Conservation (phyloP, 176 grass and related monocot genomes). For the Thinopyrum elongatum region DNA sequence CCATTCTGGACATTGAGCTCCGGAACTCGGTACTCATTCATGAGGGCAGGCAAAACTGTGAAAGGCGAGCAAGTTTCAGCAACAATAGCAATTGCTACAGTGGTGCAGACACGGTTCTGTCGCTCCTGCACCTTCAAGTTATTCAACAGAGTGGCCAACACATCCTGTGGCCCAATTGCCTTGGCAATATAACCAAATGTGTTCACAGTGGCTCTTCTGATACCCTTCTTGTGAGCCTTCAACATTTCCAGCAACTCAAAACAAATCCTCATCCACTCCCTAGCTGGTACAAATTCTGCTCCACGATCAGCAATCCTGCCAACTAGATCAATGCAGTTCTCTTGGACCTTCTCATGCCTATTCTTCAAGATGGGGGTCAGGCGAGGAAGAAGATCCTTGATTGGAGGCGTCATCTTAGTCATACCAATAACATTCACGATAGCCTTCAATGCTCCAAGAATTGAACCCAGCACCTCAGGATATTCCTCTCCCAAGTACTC, state of each 20-base stretch:
- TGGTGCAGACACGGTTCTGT: constrained; percentile 96
- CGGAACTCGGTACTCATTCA: constrained; percentile 93
- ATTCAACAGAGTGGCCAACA: constrained; percentile 86
- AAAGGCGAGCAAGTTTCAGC: constrained; percentile 97
- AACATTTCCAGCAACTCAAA: constrained; percentile 98
- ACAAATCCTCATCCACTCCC: constrained; percentile 99
- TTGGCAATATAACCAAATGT: constrained; percentile 99
- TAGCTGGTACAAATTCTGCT: constrained; percentile 94
- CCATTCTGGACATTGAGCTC: constrained; percentile 98
- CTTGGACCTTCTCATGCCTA: constrained; percentile 97
- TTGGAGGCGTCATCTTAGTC: constrained; percentile 98
- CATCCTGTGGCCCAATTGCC: constrained; percentile 93
- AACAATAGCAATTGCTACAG: constrained; percentile 95
- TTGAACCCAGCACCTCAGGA: constrained; percentile 95
- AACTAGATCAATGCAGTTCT: constrained; percentile 98
- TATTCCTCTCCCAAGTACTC: constrained; percentile 99
- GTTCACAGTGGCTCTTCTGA: constrained; percentile 94
- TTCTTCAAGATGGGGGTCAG: constrained; percentile 97
- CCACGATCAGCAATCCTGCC: constrained; percentile 96
- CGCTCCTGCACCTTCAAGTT: constrained; percentile 97
- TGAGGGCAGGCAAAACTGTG: constrained; percentile 88
- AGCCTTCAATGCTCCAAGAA: constrained; percentile 95
- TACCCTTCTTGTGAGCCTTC: constrained; percentile 99
- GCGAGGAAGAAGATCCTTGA: constrained; percentile 95
- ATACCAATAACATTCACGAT: constrained; percentile 99